Evolutionary conservation across 2,329 filamentous ascomycete species (phyloP).

Genomic region (Plenodomus tracheiphilus): DNA sequence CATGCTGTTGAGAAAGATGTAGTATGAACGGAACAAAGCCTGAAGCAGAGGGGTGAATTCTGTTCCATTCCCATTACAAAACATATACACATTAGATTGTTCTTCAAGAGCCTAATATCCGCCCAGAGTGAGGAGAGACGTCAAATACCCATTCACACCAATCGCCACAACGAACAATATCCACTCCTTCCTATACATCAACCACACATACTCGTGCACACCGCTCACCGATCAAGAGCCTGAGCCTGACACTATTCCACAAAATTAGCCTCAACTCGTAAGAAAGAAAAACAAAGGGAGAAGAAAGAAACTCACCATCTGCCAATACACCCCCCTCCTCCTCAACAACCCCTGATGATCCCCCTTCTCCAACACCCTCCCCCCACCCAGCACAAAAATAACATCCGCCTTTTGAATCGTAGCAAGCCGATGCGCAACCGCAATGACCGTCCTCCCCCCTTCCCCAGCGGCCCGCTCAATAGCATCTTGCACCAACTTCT

Average conservation of each 20-base stretch:
- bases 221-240: slow-evolving; percentile 37
- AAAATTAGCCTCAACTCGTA: too few species aligned
- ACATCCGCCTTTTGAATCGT: slow-evolving; percentile 45
- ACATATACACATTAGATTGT: too few species aligned
- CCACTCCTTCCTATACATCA: too few species aligned
- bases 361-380: slow-evolving; percentile 39
- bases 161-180: too few species aligned
- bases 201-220: not conserved
- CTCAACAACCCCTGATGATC: slow-evolving; percentile 35
- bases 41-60: not conserved
- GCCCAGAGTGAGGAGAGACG: not conserved
- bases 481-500: slow-evolving; percentile 40
- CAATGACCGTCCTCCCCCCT: slow-evolving; percentile 33
- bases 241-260: slow-evolving; percentile 41
- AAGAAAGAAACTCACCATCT: slow-evolving; percentile 32
- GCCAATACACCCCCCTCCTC: slow-evolving; percentile 39
- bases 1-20: not conserved
- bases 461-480: slow-evolving; percentile 39
- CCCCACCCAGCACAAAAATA: slow-evolving; percentile 43
- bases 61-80: too few species aligned
- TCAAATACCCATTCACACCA: too few species aligned
- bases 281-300: not conserved
- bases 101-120: not conserved
- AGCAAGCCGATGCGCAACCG: slow-evolving; percentile 43
- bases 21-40: not conserved